Conservation (phyloP, 768 basidiomycete genomes). For the Psilocybe subaeruginosa region DNA sequence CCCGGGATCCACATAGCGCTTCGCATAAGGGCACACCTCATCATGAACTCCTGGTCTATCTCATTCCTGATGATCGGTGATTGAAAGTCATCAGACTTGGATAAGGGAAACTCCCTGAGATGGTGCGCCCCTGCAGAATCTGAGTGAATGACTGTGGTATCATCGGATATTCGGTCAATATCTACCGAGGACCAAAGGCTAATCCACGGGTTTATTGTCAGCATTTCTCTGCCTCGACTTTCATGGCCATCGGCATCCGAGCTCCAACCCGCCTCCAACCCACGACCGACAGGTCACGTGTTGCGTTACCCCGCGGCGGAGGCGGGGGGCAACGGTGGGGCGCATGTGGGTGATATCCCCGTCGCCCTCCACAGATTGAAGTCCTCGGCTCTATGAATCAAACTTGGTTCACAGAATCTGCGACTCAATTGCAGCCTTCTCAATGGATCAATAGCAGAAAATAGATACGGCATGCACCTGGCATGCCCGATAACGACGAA, state of each 20-base stretch:
- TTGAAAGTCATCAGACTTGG: neutral
- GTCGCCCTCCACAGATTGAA: neutral
- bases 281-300: neutral
- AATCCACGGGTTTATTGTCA: neutral
- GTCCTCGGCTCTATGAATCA: neutral
- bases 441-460: neutral
- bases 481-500: too few species aligned
- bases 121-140: neutral
- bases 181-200: neutral
- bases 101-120: neutral
- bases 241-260: neutral
- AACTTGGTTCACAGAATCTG: neutral
- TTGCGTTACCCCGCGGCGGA: neutral
- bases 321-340: neutral
- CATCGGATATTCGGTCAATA: neutral
- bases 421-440: neutral
- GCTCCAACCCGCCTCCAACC: neutral
- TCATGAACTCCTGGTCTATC: neutral
- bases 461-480: neutral
- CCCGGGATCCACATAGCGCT: neutral
- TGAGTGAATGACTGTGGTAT: neutral
- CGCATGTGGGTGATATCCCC: neutral
- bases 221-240: neutral
- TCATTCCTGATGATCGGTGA: neutral
- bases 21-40: neutral